A percentile compares a stretch with the other conserved stretches of the same genome.
Conservation (phyloP, 306 rosid genomes). For the Alnus rubra region DNA sequence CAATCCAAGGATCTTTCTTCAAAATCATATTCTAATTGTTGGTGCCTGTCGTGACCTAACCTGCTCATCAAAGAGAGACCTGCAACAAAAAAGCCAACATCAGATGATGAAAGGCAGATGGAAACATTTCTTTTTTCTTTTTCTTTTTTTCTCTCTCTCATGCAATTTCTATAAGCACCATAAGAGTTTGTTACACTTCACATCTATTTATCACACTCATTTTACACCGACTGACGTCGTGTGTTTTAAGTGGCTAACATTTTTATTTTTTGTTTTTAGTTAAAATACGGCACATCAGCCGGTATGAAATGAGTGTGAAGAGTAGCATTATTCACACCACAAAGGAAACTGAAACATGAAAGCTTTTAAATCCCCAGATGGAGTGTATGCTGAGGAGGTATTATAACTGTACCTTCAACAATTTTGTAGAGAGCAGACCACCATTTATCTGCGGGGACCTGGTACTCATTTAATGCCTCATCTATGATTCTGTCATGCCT, state of each 20-base stretch:
- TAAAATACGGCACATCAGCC: no score
- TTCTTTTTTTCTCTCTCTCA: no score
- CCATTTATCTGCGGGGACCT: constrained; percentile 62
- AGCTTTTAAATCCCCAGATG: neutral
- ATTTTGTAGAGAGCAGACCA: constrained; percentile 68
- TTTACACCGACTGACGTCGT: no score
- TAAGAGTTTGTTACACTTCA: no score
- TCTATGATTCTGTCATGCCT: constrained; percentile 68
- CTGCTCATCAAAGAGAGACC: constrained; percentile 59
- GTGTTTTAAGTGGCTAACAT: no score
- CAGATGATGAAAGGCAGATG: constrained; percentile 8
- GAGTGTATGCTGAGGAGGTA: no score
- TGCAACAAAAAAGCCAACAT: constrained; percentile 20
- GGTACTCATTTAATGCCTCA: constrained; percentile 37
- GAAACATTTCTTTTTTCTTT: neutral
- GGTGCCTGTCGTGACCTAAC: constrained; percentile 44
- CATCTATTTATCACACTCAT: no score
- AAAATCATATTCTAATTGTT: constrained; percentile 37
- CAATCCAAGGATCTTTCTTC: constrained; percentile 32
- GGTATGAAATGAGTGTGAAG: no score
- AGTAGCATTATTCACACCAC: no score
- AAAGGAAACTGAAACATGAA: no score
- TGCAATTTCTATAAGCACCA: no score
- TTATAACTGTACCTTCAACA: constrained; percentile 52
- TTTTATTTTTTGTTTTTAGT: no score